A percentile compares a stretch with the other conserved stretches of the same genome.
Evolutionary conservation across 768 basidiomycete genomes (phyloP).

Genomic region (Termitomyces bulborhizus): DNA sequence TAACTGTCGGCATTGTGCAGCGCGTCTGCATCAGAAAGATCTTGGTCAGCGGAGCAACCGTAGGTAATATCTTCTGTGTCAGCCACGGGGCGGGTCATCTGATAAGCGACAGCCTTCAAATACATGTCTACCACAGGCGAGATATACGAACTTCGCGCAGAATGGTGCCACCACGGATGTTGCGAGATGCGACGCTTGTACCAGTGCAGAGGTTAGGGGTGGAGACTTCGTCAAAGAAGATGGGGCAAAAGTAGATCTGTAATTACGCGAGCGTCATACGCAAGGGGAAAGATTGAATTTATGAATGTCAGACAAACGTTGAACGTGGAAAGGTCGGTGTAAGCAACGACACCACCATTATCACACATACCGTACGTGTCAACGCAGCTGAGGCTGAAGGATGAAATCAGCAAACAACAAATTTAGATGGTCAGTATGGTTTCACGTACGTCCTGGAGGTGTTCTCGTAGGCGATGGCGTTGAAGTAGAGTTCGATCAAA

Average conservation of each 20-base stretch:
- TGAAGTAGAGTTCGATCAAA: conserved; percentile 26
- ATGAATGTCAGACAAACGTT: conserved; percentile 21
- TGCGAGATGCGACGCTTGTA: conserved; percentile 28
- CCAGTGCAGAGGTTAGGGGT: conserved; percentile 32
- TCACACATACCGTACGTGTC: conserved; percentile 32
- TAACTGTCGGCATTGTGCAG: too few species aligned
- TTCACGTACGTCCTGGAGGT: conserved; percentile 29
- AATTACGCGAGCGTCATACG: neutral
- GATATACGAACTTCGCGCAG: too few species aligned
- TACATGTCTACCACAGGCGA: too few species aligned
- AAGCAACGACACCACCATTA: conserved; percentile 33
- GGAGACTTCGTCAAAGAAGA: conserved; percentile 42
- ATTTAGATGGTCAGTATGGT: conserved; percentile 1
- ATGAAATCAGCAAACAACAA: neutral
- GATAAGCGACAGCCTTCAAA: too few species aligned
- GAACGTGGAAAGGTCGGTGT: conserved; percentile 39
- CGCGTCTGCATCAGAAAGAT: too few species aligned
- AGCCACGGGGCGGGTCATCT: too few species aligned
- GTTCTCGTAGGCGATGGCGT: conserved; percentile 34
- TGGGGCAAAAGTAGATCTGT: conserved; percentile 40
- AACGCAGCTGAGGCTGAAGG: conserved; percentile 31
- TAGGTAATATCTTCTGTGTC: too few species aligned
- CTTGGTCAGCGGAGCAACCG: too few species aligned
- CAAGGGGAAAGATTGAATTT: rapidly evolving
- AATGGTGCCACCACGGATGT: too few species aligned